Evolutionary conservation across 2,329 filamentous ascomycete genomes (phyloP), one percentile per base, ranked within the genome.

Genomic region (Colletotrichum spaethianum): DNA sequence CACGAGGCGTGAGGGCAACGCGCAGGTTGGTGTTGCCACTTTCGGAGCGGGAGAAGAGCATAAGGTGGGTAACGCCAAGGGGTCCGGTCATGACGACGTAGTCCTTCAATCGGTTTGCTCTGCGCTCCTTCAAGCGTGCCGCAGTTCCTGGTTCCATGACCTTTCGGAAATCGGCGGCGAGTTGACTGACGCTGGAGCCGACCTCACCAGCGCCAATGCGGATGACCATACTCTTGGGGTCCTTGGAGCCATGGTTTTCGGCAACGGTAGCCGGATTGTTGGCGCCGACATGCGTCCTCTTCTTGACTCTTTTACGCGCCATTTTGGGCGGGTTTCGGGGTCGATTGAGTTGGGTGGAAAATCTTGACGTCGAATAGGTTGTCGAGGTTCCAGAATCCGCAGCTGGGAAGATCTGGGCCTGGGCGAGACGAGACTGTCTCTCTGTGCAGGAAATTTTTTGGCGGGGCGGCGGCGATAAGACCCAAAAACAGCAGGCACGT

Each of bases 81-180:
- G 96, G 95, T 2, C 96, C 96, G 71, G 94, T 93, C 96, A 99
- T 99, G 74, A 94, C 93, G 42, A 95, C 92, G 82, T 98, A 99
- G 84, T 99, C 96, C 79, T 93, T 91, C 75, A 98, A 84, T 79
- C 92, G 92, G 85, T 99, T 98, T 48, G 91, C 93, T 83, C 93
- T 92, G 75, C 96, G 89, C 86, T 98, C 96, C 85, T 95, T 97
- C 76, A 99, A 82, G 71, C 96, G 90, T 73, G 92, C 93, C 4
- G 96, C 96, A 4, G 96, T 99, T 65, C 95, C 94, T 1, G 96
- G 96, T 83, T 98, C 95, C 95, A 99, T 97, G 85, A 98, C 96
- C 67, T 89, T 88, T 77, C 96, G 92, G 71, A 98, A 93, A 84
- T 99, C 96, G 77, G 93, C 92, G 28, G 96, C 95, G 77, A 99